phyloP scores from a whole-genome alignment of 1,284 basidiomycete genomes.

The Ganoderma multipileum region DNA sequence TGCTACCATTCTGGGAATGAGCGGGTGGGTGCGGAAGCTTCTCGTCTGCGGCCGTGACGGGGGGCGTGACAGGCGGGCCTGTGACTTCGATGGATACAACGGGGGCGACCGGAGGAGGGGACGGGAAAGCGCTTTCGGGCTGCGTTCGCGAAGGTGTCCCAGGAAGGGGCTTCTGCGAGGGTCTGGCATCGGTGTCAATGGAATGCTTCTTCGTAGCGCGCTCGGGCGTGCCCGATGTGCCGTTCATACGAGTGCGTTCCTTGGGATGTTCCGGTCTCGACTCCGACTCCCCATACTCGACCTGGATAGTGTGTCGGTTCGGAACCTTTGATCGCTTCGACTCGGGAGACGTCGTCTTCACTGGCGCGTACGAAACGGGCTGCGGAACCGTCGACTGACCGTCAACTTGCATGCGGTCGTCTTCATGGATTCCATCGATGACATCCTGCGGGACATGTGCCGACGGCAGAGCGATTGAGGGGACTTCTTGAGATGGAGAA shows the following conservation, averaged over 20 bases:
- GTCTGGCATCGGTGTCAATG: slow-evolving; percentile 36
- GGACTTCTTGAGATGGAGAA: slow-evolving; percentile 38
- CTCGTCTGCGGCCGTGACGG: slow-evolving; percentile 45
- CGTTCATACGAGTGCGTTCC: slow-evolving; percentile 34
- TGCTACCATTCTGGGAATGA: slow-evolving; percentile 32
- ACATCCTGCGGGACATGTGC: slow-evolving; percentile 15
- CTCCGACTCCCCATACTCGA: slow-evolving; percentile 76
- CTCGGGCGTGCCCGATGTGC: slow-evolving; percentile 22
- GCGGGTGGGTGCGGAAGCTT: slow-evolving; percentile 24
- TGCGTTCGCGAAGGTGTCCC: slow-evolving; percentile 37
- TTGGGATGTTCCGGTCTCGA: slow-evolving; percentile 37
- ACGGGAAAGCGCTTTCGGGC: slow-evolving; percentile 20
- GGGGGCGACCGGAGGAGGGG: slow-evolving; percentile 33
- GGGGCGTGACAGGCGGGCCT: slow-evolving; percentile 53
- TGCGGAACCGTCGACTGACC: slow-evolving; percentile 24
- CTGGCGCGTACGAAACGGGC: slow-evolving; percentile 37
- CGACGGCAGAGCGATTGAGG: slow-evolving; percentile 28
- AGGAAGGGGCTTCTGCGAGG: slow-evolving; percentile 44
- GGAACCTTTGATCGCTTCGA: slow-evolving; percentile 49
- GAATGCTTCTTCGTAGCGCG: slow-evolving; percentile 41
- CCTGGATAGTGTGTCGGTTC: slow-evolving; percentile 88
- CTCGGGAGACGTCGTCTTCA: slow-evolving; percentile 43
- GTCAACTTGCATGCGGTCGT: slow-evolving; percentile 25
- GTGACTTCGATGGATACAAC: slow-evolving; percentile 55
- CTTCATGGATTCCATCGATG: slow-evolving; percentile 19